Evolutionary conservation across 768 basidiomycete genomes (phyloP), one percentile per base, ranked within the genome.

Genomic region (Tubosaeta brunneosetosa): DNA sequence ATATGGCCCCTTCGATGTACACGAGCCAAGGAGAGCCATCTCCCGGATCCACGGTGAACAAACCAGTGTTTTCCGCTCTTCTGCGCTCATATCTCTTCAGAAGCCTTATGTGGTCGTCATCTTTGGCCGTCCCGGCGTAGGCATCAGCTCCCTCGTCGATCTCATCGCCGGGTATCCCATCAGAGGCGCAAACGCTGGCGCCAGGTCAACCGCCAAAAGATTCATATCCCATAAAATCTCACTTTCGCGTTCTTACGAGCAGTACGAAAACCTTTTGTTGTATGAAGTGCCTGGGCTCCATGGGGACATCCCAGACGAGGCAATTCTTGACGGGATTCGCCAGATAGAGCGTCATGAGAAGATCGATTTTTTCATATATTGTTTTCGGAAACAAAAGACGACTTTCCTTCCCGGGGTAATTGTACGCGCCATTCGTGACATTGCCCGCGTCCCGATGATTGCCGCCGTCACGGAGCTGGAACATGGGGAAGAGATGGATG

Each of bases 111-210:
- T 67, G 19, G 61, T 67, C 46, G 62, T 67, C 1, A 49, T 69
- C 43, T 69, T 67, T 13, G 66, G 66, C 16, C 61, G 47, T 19
- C 63, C 67, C 0, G 66, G 66, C 0, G 67, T 59, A 7, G 66
- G 66, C 17, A 34, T 67, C 44, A 67, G 66, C 13, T 67, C 66
- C 13, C 58, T 69, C 51, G 38, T 60, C 6, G 67, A 67, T 51
- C 59, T 69, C 50, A 63, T 69, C 25, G 25, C 34, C 8, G 60
- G 61, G 14, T 41, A 49, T 40, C 58, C 62, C 22, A 4, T 51
- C 49, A 64, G 60, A 49, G 37, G 37, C 16, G 52, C 36, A 14
- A 46, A 62, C 41, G 26, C 62, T 4, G 34, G 66, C 32, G 58
- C 52, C 42, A 40, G 26, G 31, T 33, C 43, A 0, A 32, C 29